These are phyloP conservation scores for Lachancea mirantina DNA, from an alignment of 805 yeast species.

Conservation along the genomic window DNA sequence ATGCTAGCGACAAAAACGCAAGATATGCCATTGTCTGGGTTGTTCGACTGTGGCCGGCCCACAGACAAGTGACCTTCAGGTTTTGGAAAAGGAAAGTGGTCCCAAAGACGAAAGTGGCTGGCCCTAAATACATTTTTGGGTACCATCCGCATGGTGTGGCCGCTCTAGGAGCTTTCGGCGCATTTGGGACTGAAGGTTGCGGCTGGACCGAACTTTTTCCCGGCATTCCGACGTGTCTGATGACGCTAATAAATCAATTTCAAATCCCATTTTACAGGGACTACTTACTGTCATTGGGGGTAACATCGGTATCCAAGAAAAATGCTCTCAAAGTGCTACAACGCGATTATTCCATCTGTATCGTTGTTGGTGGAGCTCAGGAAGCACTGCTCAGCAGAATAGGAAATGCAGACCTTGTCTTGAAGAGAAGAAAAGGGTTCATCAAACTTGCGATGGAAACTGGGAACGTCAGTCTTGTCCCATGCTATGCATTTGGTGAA, in stretches of 20 bases:
- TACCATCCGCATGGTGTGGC: conserved; percentile 97
- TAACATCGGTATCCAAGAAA: conserved; percentile 72
- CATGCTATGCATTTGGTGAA: conserved; percentile 89
- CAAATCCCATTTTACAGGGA: conserved; percentile 80
- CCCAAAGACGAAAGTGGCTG: conserved; percentile 33
- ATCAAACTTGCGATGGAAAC: conserved; percentile 75
- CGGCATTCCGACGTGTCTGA: conserved; percentile 68
- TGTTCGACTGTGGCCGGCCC: conserved; percentile 20
- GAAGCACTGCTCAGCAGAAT: conserved; percentile 69
- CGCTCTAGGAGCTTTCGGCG: conserved; percentile 84
- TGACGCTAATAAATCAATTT: conserved; percentile 81
- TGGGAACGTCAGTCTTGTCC: conserved; percentile 76
- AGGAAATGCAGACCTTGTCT: conserved; percentile 55
- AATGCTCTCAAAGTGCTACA: conserved; percentile 61
- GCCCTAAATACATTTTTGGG: conserved; percentile 80
- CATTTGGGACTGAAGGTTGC: conserved; percentile 76
- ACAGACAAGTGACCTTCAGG: conserved; percentile 10
- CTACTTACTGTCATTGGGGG: conserved; percentile 71
- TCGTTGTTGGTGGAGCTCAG: conserved; percentile 94
- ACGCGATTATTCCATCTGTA: conserved; percentile 68
- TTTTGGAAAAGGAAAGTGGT: conserved; percentile 6
- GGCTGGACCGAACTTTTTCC: conserved; percentile 65
- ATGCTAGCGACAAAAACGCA: conserved; percentile 10
- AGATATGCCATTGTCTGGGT: conserved; percentile 10
- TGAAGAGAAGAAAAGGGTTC: conserved; percentile 79